Evolutionary conservation across 2,329 filamentous ascomycete species (phyloP), one percentile per base, ranked within the genome.

Genomic region (Aurifilum marmelostoma): DNA sequence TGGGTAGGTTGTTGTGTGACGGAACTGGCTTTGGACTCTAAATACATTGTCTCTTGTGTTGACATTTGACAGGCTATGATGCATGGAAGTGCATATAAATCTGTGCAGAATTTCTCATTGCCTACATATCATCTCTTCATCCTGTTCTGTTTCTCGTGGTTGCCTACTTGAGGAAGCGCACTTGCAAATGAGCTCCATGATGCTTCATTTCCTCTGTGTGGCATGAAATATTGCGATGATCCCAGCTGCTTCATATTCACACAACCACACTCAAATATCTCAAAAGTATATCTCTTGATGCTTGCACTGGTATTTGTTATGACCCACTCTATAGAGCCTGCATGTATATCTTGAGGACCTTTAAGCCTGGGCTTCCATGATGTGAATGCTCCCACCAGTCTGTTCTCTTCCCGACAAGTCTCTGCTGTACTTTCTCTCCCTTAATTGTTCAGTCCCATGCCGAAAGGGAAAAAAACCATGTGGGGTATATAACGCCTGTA

Each of bases 401-500:
- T 56, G 52, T 18, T n/a, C n/a, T n/a, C 50, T 27, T 29, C 12
- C 9, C 12, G 29, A 59, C 14, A 34, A 59, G 11, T 37, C 18
- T 37, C 16, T n/a, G 56, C 32, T 32, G 18, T 37, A 29, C 29
- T 7, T 37, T 11, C 29, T 37, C 29, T 34, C 56, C 32, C 18
- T 3, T 3, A 32, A n/a, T 32, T 59, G 21, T 59, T 32, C 29
- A 59, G 21, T n/a, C 11, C 27, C 32, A 32, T 67, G 56, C 18
- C 56, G 32, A 16, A 52, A 32, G 24, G n/a, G 34, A 34, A 34
- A 34, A 4, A 16, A 32, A 24, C n/a, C n/a, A 8, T 63, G 60
- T 16, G 43, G 66, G 66, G 66, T 67, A 67, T 67, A 67, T 52
- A 67, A 64, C 60, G 66, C 66, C 60, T 43, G 34, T 67, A 34